phyloP scores from a whole-genome alignment of 306 rosid genomes.

The Ormosia emarginata region DNA sequence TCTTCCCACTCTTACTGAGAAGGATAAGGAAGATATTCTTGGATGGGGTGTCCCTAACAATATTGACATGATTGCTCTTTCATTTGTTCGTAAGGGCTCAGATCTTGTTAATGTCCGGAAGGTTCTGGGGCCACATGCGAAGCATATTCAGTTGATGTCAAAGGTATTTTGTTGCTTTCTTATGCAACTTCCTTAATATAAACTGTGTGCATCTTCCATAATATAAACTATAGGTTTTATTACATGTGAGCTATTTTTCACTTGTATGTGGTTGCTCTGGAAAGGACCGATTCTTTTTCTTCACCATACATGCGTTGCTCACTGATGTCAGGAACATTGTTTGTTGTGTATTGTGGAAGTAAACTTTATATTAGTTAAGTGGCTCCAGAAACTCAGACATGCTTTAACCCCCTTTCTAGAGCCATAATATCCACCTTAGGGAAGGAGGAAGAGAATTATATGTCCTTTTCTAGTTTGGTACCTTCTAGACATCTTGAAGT shows the following conservation, averaged over 20 bases:
- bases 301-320: not conserved
- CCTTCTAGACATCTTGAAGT: not conserved
- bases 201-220: not conserved
- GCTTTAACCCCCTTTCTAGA: not conserved
- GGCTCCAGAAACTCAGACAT: not conserved
- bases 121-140: constrained; percentile 85
- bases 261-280: not conserved
- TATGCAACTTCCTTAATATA: not conserved
- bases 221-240: not conserved
- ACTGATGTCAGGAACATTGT: not conserved
- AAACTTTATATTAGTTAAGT: not conserved
- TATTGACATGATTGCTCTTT: constrained; percentile 96
- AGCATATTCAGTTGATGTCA: constrained; percentile 78
- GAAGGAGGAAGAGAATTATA: not conserved
- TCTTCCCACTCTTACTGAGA: constrained; percentile 91
- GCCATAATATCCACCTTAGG: not conserved
- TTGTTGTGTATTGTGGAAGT: not conserved
- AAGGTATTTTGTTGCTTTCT: constrained; percentile 52
- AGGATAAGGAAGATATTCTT: constrained; percentile 93
- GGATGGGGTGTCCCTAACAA: constrained; percentile 92
- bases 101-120: constrained; percentile 89
- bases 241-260: not conserved
- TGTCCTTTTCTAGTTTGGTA: not conserved
- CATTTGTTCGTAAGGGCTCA: constrained; percentile 94
- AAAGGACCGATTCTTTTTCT: not conserved